Evolutionary conservation across 495 filamentous ascomycete genomes (phyloP).

Genomic region (Stereocaulon alpinum): DNA sequence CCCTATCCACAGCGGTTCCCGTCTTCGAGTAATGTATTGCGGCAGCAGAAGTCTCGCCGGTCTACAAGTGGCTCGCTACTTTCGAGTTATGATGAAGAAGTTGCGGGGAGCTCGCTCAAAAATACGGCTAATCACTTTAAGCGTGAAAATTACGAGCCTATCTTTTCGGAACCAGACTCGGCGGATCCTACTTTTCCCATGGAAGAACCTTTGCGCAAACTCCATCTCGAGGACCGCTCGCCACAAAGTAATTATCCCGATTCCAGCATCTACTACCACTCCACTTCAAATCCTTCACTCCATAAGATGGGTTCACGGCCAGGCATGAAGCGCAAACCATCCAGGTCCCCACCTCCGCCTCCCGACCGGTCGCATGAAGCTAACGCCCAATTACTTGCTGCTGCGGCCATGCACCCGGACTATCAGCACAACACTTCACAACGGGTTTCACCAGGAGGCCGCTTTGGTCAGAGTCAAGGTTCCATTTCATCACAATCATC

Average conservation of each 20-base stretch:
- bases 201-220: constrained; percentile 52
- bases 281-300: constrained; percentile 25
- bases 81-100: constrained; percentile 31
- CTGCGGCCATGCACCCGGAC: constrained; percentile 48
- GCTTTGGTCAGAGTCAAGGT: constrained; percentile 49
- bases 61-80: constrained; percentile 43
- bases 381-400: constrained; percentile 16
- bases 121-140: constrained; percentile 31
- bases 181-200: constrained; percentile 45
- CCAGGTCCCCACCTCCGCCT: constrained; percentile 50
- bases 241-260: constrained; percentile 29
- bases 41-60: constrained; percentile 35
- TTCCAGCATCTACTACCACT: background rate
- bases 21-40: constrained; percentile 17
- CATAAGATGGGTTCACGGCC: constrained; percentile 34
- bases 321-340: constrained; percentile 71
- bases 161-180: constrained; percentile 51
- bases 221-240: constrained; percentile 50
- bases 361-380: constrained; percentile 67
- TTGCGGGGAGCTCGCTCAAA: constrained; percentile 19
- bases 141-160: constrained; percentile 51
- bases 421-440: constrained; percentile 44
- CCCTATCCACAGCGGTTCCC: constrained; percentile 28
- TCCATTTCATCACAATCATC: constrained; percentile 70
- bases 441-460: constrained; percentile 27